These are phyloP conservation scores for Penicillium alfredii DNA, from an alignment of 495 filamentous ascomycete species.

Conservation along the genomic window DNA sequence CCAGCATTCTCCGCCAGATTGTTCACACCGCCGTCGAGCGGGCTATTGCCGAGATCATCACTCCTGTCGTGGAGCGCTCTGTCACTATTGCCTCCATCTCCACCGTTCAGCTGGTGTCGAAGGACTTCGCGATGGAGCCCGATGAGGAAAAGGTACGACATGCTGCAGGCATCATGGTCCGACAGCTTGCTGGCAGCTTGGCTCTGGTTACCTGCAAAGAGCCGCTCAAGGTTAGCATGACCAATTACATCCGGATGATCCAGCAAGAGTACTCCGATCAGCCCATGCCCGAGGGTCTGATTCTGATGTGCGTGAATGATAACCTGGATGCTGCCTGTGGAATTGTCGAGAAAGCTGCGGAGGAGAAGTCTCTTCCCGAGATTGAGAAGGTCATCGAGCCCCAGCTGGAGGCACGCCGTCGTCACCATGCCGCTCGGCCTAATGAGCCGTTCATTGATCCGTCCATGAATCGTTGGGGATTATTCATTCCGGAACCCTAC, in stretches of 20 bases:
- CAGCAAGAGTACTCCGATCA: conserved; percentile 60
- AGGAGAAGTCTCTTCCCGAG: conserved; percentile 85
- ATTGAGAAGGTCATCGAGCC: conserved; percentile 85
- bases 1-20: conserved; percentile 69
- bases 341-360: conserved; percentile 89
- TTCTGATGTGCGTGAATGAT: conserved; percentile 97
- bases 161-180: conserved; percentile 85
- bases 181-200: conserved; percentile 84
- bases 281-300: conserved; percentile 76
- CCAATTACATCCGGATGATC: conserved; percentile 88
- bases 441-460: conserved; percentile 79
- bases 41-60: conserved; percentile 90
- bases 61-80: conserved; percentile 92
- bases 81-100: conserved; percentile 97
- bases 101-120: conserved; percentile 84
- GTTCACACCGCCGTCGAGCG: conserved; percentile 76
- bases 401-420: conserved; percentile 66
- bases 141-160: conserved; percentile 80
- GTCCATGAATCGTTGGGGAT: conserved; percentile 74
- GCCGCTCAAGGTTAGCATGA: conserved; percentile 89
- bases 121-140: conserved; percentile 90
- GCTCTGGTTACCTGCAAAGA: conserved; percentile 98
- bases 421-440: conserved; percentile 62
- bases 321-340: conserved; percentile 90
- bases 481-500: conserved; percentile 85